Base-by-base conservation (phyloP, 495 filamentous ascomycete genomes). In the Jackrogersella minutella region DNA sequence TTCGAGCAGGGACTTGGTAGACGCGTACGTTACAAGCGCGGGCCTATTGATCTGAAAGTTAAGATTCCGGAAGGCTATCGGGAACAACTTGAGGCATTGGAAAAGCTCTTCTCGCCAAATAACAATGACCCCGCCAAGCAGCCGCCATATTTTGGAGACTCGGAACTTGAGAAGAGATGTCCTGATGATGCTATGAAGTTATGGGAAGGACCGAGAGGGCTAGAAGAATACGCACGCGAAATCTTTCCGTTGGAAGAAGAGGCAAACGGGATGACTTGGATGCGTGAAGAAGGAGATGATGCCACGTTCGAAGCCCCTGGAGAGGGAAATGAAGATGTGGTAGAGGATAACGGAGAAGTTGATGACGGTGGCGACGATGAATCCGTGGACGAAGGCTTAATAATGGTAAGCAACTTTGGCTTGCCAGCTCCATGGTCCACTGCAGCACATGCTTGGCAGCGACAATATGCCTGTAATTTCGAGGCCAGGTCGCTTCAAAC, bases 201-300 rank as follows among this genome's bases (percentile, higher is more conserved):
- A 40, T 98, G 95, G 95, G 90, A 96, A 69, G 95, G 94, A 4
- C 91, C 90, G 73, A 83, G 95, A 36, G 90, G 93, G 34, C 85
- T 99, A 73, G 93, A 98, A 70, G 95, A 98, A 75, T 99, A 98
- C 76, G 95, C 94, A 24, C 85, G 92, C 17, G 95, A 99, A 71
- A 93, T 96, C 0, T 99, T 97, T 71, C 93, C 93, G 0, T 81
- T 97, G 2, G 95, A 99, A 76, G 95, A 99, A 79, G 87, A 91
- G 61, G 90, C 92, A 2, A 97, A 99, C 77, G 95, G 94, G 4
- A 79, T 93, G 69, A 89, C 89, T 19, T 99, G 95, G 95, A 96
- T 97, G 93, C 75, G 79, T 36, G 79, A 79, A 8, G 78, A 74
- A 5, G 75, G 76, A 1, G 79, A 79, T 7, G 74, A 63, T 8